These are phyloP conservation scores for Rhizopus arrhizus DNA, from an alignment of 371 early-diverging fungal genomes.

Conservation along the genomic window DNA sequence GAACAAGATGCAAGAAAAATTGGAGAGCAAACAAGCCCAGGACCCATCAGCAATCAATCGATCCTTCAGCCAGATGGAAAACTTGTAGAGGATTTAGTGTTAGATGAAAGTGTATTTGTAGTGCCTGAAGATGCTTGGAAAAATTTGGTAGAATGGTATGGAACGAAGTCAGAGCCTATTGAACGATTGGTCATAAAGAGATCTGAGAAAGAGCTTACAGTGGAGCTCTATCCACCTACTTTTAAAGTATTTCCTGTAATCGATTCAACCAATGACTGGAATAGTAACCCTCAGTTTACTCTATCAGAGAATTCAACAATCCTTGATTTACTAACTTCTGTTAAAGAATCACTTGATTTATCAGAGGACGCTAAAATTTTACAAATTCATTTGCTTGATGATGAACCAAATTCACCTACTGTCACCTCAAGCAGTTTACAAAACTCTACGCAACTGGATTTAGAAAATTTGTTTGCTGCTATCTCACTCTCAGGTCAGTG, in stretches of 20 bases:
- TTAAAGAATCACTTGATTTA: slow-evolving; percentile 18
- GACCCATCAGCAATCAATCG: slow-evolving; percentile 22
- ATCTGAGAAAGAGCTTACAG: neutral
- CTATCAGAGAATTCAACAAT: slow-evolving; percentile 11
- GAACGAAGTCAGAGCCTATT: slow-evolving; percentile 18
- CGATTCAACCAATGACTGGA: neutral
- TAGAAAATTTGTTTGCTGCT: slow-evolving; percentile 1
- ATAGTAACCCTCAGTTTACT: slow-evolving; percentile 12
- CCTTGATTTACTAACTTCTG: slow-evolving; percentile 7
- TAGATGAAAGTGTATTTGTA: slow-evolving; percentile 11
- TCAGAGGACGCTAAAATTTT: slow-evolving; percentile 15
- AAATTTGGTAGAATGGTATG: slow-evolving; percentile 25
- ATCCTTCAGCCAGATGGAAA: slow-evolving; percentile 13
- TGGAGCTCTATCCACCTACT: slow-evolving; percentile 32
- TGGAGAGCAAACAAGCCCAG: slow-evolving; percentile 21
- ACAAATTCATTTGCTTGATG: slow-evolving; percentile 23
- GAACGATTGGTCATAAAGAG: slow-evolving; percentile 4
- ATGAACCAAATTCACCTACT: slow-evolving; percentile 7
- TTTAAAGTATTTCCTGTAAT: slow-evolving; percentile 21
- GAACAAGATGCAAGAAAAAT: slow-evolving; percentile 8
- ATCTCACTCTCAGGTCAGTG: slow-evolving; percentile 4
- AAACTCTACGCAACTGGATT: neutral
- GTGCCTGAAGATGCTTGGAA: slow-evolving; percentile 31
- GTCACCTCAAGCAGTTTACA: neutral
- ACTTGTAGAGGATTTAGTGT: slow-evolving; percentile 15